Evolutionary conservation across 2,329 filamentous ascomycete genomes (phyloP).

Genomic region (Dryadomyces quercivorus): DNA sequence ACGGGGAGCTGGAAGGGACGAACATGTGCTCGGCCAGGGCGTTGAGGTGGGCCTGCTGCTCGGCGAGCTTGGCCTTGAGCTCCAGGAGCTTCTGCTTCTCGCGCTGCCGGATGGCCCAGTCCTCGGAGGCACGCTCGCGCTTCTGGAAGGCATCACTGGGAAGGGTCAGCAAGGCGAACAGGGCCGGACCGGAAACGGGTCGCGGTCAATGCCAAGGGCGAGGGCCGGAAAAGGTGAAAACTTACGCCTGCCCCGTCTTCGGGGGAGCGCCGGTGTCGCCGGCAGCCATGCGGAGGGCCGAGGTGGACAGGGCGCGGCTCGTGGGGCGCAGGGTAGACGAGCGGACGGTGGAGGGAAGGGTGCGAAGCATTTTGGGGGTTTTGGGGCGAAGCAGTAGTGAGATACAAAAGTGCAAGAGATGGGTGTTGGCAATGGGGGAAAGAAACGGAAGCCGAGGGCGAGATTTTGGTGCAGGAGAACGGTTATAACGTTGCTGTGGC

Average conservation of each 20-base stretch:
- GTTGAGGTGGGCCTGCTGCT: constrained; percentile 74
- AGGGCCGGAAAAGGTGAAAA: constrained; percentile 9
- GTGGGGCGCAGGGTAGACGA: constrained; percentile 39
- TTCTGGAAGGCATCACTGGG: constrained; percentile 80
- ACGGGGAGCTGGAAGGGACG: too few relatives aligned
- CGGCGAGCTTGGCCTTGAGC: constrained; percentile 59
- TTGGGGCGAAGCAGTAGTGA: background rate
- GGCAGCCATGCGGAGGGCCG: constrained; percentile 50
- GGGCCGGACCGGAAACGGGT: background rate
- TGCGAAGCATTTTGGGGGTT: constrained; percentile 48
- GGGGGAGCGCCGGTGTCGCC: constrained; percentile 57
- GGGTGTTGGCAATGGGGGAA: background rate
- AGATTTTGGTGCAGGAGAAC: too few relatives aligned
- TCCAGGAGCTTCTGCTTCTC: constrained; percentile 81
- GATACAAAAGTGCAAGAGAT: background rate
- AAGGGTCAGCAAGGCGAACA: background rate
- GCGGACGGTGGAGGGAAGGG: constrained; percentile 40
- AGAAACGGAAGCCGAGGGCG: too few relatives aligned
- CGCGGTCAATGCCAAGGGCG: too few relatives aligned
- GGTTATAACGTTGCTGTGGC: too few relatives aligned
- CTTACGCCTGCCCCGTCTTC: constrained; percentile 40
- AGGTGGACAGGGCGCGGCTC: constrained; percentile 49
- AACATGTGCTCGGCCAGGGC: constrained; percentile 82
- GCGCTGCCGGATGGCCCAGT: constrained; percentile 71
- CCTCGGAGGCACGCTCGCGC: constrained; percentile 80